phyloP scores from a whole-genome alignment of 2,329 filamentous ascomycete species.

The Fusarium chuoi region DNA sequence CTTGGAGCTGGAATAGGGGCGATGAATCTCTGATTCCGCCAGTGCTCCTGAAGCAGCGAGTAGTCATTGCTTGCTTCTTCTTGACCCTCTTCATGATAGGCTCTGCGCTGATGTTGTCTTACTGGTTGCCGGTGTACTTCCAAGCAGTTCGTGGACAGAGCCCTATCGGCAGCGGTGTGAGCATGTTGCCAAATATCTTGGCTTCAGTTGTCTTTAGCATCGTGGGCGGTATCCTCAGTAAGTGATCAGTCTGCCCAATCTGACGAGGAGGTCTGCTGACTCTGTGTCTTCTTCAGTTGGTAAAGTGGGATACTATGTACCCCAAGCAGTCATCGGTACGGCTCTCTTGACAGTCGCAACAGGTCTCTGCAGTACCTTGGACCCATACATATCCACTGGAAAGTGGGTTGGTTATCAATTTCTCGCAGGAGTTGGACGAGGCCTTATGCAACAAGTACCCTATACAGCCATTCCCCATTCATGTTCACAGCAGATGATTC shows the following conservation, averaged over 20 bases:
- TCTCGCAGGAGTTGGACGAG: neutral
- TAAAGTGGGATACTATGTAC: neutral
- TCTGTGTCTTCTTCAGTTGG: neutral
- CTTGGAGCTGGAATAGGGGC: neutral
- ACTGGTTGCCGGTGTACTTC: neutral
- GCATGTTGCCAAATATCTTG: neutral
- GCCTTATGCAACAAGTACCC: neutral
- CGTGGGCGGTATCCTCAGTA: neutral
- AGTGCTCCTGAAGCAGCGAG: neutral
- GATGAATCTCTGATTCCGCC: neutral
- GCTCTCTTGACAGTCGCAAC: too few species aligned
- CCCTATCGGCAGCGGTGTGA: neutral
- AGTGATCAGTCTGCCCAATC: neutral
- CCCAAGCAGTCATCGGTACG: neutral
- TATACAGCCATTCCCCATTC: neutral
- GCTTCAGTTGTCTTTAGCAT: neutral
- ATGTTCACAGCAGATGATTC: neutral
- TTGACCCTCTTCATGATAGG: neutral
- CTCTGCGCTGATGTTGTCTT: neutral
- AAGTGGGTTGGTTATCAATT: neutral
- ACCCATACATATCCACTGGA: too few species aligned
- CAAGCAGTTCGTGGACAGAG: neutral
- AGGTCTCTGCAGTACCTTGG: too few species aligned
- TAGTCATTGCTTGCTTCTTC: neutral
- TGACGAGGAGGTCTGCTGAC: neutral